These are phyloP conservation scores for Saturnispora zaruensis DNA, from an alignment of 805 yeast genomes.

Conservation along the genomic window DNA sequence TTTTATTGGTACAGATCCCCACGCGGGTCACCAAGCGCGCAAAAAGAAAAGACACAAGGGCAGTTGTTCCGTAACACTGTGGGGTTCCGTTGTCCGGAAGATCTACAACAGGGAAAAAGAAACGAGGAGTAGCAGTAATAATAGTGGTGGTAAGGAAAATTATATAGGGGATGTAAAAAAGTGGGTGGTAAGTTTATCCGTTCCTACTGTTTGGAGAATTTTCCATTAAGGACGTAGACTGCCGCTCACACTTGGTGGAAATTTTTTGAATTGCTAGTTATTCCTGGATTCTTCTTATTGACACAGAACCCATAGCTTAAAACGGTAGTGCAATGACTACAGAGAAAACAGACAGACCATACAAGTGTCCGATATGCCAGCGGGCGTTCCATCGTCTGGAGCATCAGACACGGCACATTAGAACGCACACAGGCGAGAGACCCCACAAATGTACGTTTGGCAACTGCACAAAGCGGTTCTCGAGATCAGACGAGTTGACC, in stretches of 20 bases:
- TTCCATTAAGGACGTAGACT: background rate
- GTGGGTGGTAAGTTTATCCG: background rate
- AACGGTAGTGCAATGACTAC: conserved; percentile 7
- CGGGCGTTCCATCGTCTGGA: conserved; percentile 70
- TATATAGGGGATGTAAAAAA: background rate
- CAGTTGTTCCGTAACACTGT: background rate
- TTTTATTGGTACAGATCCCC: background rate
- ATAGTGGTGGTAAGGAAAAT: background rate
- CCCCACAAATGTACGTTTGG: conserved; percentile 72
- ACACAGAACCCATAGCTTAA: conserved; percentile 26
- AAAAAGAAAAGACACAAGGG: background rate
- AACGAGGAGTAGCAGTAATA: too few species aligned
- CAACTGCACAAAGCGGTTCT: conserved; percentile 59
- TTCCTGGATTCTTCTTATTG: background rate
- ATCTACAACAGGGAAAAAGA: background rate
- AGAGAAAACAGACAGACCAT: conserved; percentile 39
- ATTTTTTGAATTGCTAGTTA: background rate
- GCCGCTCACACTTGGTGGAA: background rate
- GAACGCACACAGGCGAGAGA: conserved; percentile 77
- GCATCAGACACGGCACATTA: conserved; percentile 70
- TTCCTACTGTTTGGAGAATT: background rate
- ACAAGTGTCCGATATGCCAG: conserved; percentile 65
- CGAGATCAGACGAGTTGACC: conserved; percentile 66
- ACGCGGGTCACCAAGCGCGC: background rate
- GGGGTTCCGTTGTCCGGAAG: conserved; percentile 1